Percentiles rank a stretch among this genome's conserved stretches.
Evolutionary conservation across 805 yeast species (phyloP).

Genomic region (Clavispora phyllophila): DNA sequence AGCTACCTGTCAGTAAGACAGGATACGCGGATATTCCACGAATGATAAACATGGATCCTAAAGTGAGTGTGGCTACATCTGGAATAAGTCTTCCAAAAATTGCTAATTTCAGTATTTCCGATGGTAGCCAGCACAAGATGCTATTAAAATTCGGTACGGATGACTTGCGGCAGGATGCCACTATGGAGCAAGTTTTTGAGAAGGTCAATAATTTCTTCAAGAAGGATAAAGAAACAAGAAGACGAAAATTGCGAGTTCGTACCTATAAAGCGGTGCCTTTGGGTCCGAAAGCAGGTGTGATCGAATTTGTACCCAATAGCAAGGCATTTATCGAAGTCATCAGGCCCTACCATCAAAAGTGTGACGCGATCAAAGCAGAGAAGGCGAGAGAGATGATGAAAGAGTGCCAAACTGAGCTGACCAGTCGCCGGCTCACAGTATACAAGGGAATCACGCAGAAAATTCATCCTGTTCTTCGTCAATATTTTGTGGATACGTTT

Average conservation of each 20-base stretch:
- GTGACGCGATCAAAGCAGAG: slow-evolving; percentile 44
- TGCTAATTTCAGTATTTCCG: slow-evolving; percentile 45
- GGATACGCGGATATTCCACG: slow-evolving; percentile 44
- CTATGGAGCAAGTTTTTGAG: slow-evolving; percentile 94
- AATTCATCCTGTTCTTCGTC: slow-evolving; percentile 63
- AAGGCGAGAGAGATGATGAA: slow-evolving; percentile 65
- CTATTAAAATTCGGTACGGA: slow-evolving; percentile 83
- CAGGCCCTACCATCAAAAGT: slow-evolving; percentile 51
- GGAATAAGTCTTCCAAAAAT: slow-evolving; percentile 91
- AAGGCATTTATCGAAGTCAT: slow-evolving; percentile 65
- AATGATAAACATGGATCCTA: slow-evolving; percentile 41
- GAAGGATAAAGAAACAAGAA: slow-evolving; percentile 51
- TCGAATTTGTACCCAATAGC: slow-evolving; percentile 84
- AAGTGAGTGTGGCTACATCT: slow-evolving; percentile 60
- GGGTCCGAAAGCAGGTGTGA: slow-evolving; percentile 81
- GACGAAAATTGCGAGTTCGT: slow-evolving; percentile 57
- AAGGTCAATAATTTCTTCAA: slow-evolving; percentile 69
- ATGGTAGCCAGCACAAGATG: slow-evolving; percentile 56
- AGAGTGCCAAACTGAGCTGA: slow-evolving; percentile 44
- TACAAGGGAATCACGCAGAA: slow-evolving; percentile 45
- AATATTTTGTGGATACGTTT: slow-evolving; percentile 67
- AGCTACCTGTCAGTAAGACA: slow-evolving; percentile 37
- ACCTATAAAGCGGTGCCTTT: slow-evolving; percentile 89
- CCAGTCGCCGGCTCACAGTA: slow-evolving; percentile 37
- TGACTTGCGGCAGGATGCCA: slow-evolving; percentile 91